Base-by-base conservation (phyloP, 2,329 filamentous ascomycete genomes). In the Aspergillus hortae region DNA sequence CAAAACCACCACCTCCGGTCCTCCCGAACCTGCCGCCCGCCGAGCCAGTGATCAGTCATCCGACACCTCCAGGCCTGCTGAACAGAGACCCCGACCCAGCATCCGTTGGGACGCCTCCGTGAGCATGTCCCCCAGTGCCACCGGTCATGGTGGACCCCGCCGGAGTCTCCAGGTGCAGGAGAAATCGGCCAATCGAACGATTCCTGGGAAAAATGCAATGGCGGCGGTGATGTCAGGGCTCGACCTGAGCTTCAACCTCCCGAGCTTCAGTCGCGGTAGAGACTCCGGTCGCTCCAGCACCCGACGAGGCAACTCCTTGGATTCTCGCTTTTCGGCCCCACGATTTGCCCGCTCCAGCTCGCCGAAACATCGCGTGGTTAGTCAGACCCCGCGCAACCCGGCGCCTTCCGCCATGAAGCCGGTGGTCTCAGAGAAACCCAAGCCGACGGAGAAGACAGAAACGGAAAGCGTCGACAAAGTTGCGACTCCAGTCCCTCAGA, bases 381-480 rank as follows among this genome's bases (percentile, higher is more conserved):
- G 79, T 42, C 67, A 75, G n/a, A 80, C 75, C 57, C 80, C 80
- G 2, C 72, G 71, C 70, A 74, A 57, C 66, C 74, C 61, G 9
- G 15, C 40, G 63, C 62, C 58, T 56, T 57, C 67, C 56, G 56
- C 67, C 30, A 65, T 66, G 66, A 77, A 73, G 42, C 73, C 80
- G 12, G 75, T 83, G 42, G 76, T 88, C 3, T 1, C 35, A 38
- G 80, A 83, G 40, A 83, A 84, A 49, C 84, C 83, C 10, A 79
- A 81, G 44, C 67, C 81, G 1, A 74, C 90, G 47, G 35, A 38
- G 35, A 38, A 17, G 17, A 21, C 15, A 12, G 40, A 42, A 5
- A 38, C 88, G 69, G 83, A 80, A 53, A 86, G 77, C 56, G 86
- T 87, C 4, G 89, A 91, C 64, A 85, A 46, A 19, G 4, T 25